A percentile compares a stretch with the other conserved stretches of the same genome.
Evolutionary conservation across 176 grass and related monocot genomes (phyloP).

Genomic region (Triticum timopheevii): DNA sequence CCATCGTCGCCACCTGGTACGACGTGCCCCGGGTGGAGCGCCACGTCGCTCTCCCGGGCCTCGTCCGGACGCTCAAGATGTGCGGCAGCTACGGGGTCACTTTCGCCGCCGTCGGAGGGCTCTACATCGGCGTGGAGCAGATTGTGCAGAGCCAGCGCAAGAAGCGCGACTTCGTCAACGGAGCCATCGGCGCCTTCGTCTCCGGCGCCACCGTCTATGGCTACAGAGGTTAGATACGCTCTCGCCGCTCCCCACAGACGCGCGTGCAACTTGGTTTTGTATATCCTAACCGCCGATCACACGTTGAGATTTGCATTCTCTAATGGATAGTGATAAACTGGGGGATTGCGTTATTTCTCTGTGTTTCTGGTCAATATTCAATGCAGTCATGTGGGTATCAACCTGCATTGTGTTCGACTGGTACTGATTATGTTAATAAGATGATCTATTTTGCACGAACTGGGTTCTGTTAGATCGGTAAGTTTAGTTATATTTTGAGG

Average conservation of each 20-base stretch:
- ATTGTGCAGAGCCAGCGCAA: conserved; percentile 79
- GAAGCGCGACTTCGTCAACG: conserved; percentile 89
- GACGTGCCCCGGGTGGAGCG: conserved; percentile 98
- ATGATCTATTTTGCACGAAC: background rate
- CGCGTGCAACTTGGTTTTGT: background rate
- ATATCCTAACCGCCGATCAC: background rate
- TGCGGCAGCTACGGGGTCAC: conserved; percentile 85
- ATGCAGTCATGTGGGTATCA: background rate
- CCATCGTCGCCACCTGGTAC: conserved; percentile 90
- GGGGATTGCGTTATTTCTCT: background rate
- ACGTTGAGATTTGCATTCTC: background rate
- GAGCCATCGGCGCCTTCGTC: conserved; percentile 81
- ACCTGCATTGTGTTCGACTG: background rate
- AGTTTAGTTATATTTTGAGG: background rate
- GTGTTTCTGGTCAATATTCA: background rate
- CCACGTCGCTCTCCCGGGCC: conserved; percentile 82
- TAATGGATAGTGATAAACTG: background rate
- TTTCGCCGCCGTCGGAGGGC: conserved; percentile 83
- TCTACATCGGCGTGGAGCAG: conserved; percentile 93
- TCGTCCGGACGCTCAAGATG: conserved; percentile 93
- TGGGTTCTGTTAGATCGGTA: background rate
- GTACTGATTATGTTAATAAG: background rate
- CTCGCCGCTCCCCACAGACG: background rate
- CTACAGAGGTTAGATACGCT: conserved; percentile 60
- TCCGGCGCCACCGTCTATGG: conserved; percentile 85